Evolutionary conservation across 2,329 filamentous ascomycete genomes (phyloP), one percentile per base, ranked within the genome.

Genomic region (Beauveria australis): DNA sequence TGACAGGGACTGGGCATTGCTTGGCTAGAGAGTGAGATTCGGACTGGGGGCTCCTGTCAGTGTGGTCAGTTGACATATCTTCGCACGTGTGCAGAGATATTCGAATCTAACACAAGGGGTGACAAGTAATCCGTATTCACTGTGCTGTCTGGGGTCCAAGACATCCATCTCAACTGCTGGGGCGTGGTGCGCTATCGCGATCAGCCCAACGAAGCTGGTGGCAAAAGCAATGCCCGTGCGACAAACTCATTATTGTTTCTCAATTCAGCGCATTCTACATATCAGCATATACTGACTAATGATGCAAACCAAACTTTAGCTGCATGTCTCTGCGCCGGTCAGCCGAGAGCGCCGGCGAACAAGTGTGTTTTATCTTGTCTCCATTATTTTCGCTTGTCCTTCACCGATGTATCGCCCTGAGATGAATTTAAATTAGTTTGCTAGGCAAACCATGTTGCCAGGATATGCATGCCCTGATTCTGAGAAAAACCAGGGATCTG

Each of bases 401-500:
- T 53, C 28, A 47, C 48, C 41, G 48, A 47, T 59, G 49, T 28
- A 59, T 53, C 26, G 24, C 47, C 19, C 56, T 46, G 52, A 46
- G 37, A 30, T 1, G 33, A 37, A 26, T 30, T 30, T 33, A 37
- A 26, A 22, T 30, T 33, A 52, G 47, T 47, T 47, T 59, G 56
- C 56, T 37, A n/a, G 37, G 44, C 16, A 44, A 6, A 30, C n/a
- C 18, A 37, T 12, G 30, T 33, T 14, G 30, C 30, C 33, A 37
- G 33, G 33, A 37, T 14, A 37, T 37, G 33, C 5, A 37, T 37
- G 33, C 33, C 33, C 33, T 37, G 41, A 43, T 40, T 24, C n/a
- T 53, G 40, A 53, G 30, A 37, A 46, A 47, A 51, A 59, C 14
- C 57, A 59, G 57, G 57, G 57, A 28, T 53, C n/a, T 30, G 37